These are phyloP conservation scores for Spinacia oleracea DNA, from an alignment of 179 eudicot genomes.

Conservation along the genomic window DNA sequence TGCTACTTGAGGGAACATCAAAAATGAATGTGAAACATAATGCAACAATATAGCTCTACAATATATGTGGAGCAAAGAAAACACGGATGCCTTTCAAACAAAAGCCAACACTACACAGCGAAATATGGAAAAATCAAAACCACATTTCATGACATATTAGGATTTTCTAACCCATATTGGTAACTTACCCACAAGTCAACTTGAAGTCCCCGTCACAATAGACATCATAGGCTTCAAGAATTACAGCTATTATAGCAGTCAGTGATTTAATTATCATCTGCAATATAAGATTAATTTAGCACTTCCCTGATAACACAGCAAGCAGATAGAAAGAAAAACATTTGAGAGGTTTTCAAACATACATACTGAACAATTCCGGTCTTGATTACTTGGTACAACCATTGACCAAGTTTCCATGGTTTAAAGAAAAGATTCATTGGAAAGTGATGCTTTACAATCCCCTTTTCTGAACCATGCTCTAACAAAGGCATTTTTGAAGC, in stretches of 20 bases:
- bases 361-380: conserved; percentile 97
- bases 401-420: conserved; percentile 84
- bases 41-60: not conserved
- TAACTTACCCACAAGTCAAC: conserved; percentile 78
- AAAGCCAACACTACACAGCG: not conserved
- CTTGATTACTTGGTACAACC: conserved; percentile 94
- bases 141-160: conserved; percentile 5
- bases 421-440: conserved; percentile 76
- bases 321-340: conserved; percentile 11
- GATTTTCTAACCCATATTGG: not conserved
- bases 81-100: not conserved
- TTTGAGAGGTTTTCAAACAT: conserved; percentile 40
- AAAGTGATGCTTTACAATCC: conserved; percentile 80
- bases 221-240: conserved; percentile 82
- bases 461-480: conserved; percentile 73
- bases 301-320: conserved; percentile 3
- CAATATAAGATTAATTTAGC: conserved; percentile 10
- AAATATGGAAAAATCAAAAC: not conserved
- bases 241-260: conserved; percentile 78
- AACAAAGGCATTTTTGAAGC: conserved; percentile 64
- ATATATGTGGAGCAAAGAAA: not conserved
- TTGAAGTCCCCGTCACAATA: conserved; percentile 98
- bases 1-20: not conserved
- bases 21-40: not conserved
- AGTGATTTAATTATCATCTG: conserved; percentile 97